phyloP scores from a whole-genome alignment of 192 early-diverging fungal species.

The Coemansia javaensis region DNA sequence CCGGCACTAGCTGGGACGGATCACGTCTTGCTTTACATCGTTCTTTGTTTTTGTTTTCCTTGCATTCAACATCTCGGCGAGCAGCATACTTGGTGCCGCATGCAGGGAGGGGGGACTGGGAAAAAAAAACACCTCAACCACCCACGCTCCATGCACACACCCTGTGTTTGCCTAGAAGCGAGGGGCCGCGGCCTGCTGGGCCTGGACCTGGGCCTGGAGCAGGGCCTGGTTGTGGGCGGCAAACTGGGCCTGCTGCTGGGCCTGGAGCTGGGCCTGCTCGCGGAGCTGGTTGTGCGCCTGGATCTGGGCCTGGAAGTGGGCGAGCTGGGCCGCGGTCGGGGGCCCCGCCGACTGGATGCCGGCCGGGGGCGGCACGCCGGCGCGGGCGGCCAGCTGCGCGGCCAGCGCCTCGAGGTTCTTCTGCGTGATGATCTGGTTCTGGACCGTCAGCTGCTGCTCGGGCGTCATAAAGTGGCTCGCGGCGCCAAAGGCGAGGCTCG shows the following conservation, averaged over 20 bases:
- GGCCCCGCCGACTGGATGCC: constrained; percentile 9
- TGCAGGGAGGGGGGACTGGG: no score
- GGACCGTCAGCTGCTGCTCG: constrained; percentile 37
- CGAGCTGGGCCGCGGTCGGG: constrained; percentile 1
- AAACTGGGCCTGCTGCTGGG: constrained; percentile 24
- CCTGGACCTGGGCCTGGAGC: constrained; percentile 44
- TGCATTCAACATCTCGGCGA: no score
- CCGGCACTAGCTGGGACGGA: background rate
- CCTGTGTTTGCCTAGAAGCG: background rate
- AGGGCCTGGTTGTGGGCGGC: constrained; percentile 17
- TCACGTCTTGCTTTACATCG: no score
- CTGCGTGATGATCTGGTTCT: constrained; percentile 47
- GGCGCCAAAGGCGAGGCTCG: background rate
- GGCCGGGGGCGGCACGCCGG: constrained; percentile 35
- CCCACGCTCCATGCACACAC: no score
- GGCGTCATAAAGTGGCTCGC: constrained; percentile 15
- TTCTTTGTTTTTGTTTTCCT: no score
- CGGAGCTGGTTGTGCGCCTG: constrained; percentile 15
- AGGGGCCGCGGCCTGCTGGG: constrained; percentile 28
- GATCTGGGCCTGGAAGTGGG: constrained; percentile 19
- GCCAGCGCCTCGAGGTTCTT: constrained; percentile 41
- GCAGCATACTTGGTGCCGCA: no score
- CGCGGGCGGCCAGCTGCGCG: constrained; percentile 40
- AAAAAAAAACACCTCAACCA: background rate
- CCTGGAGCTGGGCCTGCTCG: constrained; percentile 15